Conservation (phyloP, 441 rosid species). For the Erodium texanum region DNA sequence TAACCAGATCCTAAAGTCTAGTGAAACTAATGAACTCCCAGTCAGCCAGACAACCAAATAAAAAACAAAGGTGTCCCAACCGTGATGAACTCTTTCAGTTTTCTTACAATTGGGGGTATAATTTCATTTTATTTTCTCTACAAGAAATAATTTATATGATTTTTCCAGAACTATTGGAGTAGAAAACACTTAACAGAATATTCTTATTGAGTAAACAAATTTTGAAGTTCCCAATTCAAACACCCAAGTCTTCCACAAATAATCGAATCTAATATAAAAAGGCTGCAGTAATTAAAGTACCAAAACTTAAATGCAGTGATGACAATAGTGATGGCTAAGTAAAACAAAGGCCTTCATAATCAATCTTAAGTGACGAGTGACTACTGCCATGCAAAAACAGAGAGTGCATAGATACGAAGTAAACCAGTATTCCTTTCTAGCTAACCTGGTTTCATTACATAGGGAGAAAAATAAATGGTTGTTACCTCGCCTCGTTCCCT, state of each 20-base stretch:
- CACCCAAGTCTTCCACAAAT: too few species aligned
- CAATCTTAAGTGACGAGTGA: not conserved
- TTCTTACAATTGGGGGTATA: not conserved
- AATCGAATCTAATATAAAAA: too few species aligned
- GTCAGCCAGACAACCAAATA: not conserved
- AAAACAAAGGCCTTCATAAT: not conserved
- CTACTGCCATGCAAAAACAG: not conserved
- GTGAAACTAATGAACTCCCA: conserved; percentile 4
- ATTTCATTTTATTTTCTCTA: not conserved
- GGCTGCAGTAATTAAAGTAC: not conserved
- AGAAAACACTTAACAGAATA: not conserved
- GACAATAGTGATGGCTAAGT: not conserved
- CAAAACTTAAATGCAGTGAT: not conserved
- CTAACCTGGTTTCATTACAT: not conserved
- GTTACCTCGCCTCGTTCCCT: conserved; percentile 92
- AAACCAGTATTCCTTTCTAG: not conserved
- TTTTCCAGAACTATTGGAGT: not conserved
- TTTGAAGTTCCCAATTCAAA: too few species aligned
- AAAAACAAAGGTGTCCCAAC: not conserved
- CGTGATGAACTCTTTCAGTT: too few species aligned
- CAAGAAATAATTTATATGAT: not conserved
- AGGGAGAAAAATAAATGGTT: not conserved
- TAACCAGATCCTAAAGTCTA: not conserved
- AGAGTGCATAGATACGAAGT: not conserved
- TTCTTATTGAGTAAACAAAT: too few species aligned